phyloP scores from a whole-genome alignment of 1,139 yeast species.

The Sugiyamaella xylanicola region DNA sequence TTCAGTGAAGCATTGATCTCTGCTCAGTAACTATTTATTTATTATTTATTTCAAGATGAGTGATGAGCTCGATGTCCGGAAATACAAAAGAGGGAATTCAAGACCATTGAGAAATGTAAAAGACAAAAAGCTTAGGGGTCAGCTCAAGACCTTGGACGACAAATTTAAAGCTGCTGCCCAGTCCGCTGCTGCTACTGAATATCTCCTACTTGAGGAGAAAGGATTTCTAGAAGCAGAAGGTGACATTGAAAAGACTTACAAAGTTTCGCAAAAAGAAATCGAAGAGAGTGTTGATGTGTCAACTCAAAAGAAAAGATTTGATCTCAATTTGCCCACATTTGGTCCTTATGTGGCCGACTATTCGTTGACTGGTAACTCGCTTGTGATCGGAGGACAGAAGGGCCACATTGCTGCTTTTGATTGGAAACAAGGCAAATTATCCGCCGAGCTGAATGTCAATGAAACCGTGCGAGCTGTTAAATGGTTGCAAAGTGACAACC shows the following conservation, averaged over 20 bases:
- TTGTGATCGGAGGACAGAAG: slow-evolving; percentile 81
- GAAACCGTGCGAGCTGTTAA: slow-evolving; percentile 92
- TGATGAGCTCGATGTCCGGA: slow-evolving; percentile 16
- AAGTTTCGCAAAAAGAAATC: slow-evolving; percentile 80
- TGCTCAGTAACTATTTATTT: not conserved
- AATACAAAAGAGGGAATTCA: slow-evolving; percentile 21
- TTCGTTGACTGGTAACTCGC: slow-evolving; percentile 81
- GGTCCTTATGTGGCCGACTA: slow-evolving; percentile 89
- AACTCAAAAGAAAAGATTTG: slow-evolving; percentile 71
- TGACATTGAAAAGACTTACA: slow-evolving; percentile 85
- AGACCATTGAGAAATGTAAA: slow-evolving; percentile 18
- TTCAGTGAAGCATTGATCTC: not conserved
- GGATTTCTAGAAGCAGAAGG: slow-evolving; percentile 92
- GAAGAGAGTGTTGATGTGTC: slow-evolving; percentile 73
- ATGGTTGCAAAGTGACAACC: slow-evolving; percentile 80
- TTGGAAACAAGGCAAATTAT: slow-evolving; percentile 85
- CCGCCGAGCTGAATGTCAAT: slow-evolving; percentile 78
- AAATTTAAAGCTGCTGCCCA: slow-evolving; percentile 76
- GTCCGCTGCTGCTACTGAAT: slow-evolving; percentile 84
- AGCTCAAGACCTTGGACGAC: slow-evolving; percentile 48
- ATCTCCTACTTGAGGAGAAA: slow-evolving; percentile 76
- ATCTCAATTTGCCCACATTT: slow-evolving; percentile 68
- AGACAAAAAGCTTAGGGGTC: slow-evolving; percentile 13
- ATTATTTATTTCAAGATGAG: slow-evolving; percentile 9
- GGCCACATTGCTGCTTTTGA: slow-evolving; percentile 97